These are phyloP conservation scores for Kazachstania sp. DNA, from an alignment of 1,139 yeast species.

Conservation along the genomic window DNA sequence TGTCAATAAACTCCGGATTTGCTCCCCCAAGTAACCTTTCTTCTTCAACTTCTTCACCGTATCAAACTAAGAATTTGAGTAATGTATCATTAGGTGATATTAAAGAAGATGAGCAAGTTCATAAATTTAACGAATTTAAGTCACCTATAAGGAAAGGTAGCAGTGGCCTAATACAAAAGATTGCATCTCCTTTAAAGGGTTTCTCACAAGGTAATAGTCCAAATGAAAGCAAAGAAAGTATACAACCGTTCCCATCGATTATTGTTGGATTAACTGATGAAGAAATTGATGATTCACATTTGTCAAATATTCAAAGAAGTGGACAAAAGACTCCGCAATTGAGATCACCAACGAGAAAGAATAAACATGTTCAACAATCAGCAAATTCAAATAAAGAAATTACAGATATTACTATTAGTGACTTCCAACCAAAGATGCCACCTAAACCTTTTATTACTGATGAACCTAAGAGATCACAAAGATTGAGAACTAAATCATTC, in stretches of 20 bases:
- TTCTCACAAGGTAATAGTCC: conserved; percentile 3
- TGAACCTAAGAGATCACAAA: conserved; percentile 28
- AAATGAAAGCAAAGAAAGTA: conserved; percentile 7
- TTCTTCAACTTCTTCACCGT: not conserved
- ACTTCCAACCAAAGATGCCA: not conserved
- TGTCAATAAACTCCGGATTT: not conserved
- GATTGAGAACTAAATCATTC: conserved; percentile 41
- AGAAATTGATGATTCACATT: not conserved
- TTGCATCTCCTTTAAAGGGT: conserved; percentile 5
- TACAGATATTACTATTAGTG: not conserved
- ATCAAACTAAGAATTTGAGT: conserved; percentile 13
- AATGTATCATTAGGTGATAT: conserved; percentile 26
- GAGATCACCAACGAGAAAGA: not conserved
- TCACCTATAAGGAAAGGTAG: not conserved
- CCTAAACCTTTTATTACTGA: not conserved
- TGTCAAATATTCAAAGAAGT: not conserved
- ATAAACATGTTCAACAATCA: not conserved
- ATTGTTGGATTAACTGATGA: conserved; percentile 18
- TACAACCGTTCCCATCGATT: conserved; percentile 22
- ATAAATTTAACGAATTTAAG: conserved; percentile 2
- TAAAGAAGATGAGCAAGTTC: conserved; percentile 26
- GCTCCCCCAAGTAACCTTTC: not conserved
- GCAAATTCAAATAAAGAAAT: not conserved
- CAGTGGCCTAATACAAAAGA: not conserved
- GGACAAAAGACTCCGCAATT: not conserved